Evolutionary conservation across 1,284 basidiomycete genomes (phyloP), one percentile per base, ranked within the genome.

Genomic region (Meira miltonrushii): DNA sequence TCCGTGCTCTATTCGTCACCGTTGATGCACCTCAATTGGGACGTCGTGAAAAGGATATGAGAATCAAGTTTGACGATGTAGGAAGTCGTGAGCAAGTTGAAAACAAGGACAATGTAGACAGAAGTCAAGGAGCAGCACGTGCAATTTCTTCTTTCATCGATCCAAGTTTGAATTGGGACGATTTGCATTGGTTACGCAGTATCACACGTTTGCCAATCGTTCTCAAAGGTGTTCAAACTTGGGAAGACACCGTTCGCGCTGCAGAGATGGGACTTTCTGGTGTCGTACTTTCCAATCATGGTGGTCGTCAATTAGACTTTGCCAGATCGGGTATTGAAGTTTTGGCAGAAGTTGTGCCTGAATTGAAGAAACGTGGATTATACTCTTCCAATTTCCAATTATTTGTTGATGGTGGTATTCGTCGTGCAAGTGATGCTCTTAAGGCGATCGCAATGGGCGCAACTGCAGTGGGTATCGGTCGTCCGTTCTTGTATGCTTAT

Each of bases 91-190:
- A 76, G 2, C 75, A 78, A 59, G 55, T 64, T 15, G 64, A 50
- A 40, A 38, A 33, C 33, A 59, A 86, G 46, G 81, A 84, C 61
- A 82, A 82, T 21, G 83, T 92, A 21, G 87, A 93, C 73, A 84
- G 90, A 47, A 87, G 88, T 41, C 89, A 94, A 78, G 92, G 92
- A 50, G 93, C 91, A 3, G 92, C 93, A 1, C 83, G 92, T 60
- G 92, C 93, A n/a, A 96, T 97, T 70, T 78, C 92, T 84, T 89
- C 88, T 3, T 96, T 96, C 81, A 96, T 97, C 69, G 93, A 97
- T 78, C 90, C 93, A 0, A 84, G 85, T 6, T 81, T 96, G 57
- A 84, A 84, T 63, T 96, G 93, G 93, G 83, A 84, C 40, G 92
- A 97, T 75, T 80, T 96, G 39, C 80, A 84, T 6, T 94, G 91